Conservation (phyloP, 352 stramenopile species). For the Globisporangium rhizosaccharum region DNA sequence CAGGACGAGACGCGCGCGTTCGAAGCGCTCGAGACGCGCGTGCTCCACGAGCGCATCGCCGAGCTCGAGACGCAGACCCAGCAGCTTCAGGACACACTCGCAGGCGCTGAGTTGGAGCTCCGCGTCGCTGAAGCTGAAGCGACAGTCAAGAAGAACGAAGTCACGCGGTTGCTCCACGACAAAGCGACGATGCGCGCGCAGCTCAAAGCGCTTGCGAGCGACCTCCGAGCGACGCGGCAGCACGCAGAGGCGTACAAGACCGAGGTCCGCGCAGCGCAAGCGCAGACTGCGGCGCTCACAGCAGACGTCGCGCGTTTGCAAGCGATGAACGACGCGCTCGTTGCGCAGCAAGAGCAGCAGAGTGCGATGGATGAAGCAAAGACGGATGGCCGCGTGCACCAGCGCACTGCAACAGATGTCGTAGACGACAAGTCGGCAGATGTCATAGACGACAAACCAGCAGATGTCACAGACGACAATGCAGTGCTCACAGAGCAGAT, state of each 20-base stretch:
- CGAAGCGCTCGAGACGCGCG: conserved; percentile 15
- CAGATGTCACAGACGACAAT: background rate
- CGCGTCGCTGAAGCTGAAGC: conserved; percentile 13
- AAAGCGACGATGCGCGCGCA: conserved; percentile 34
- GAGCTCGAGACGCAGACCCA: conserved; percentile 21
- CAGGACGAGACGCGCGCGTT: conserved; percentile 19
- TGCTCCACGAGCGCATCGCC: conserved; percentile 19
- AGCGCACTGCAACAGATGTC: too few species aligned
- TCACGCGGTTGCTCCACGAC: conserved; percentile 15
- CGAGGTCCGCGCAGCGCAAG: background rate
- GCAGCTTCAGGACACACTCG: conserved; percentile 2
- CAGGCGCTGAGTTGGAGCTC: conserved; percentile 10
- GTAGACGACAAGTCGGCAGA: background rate
- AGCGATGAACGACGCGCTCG: background rate
- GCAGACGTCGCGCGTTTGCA: background rate
- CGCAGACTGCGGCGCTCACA: background rate
- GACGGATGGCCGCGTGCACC: too few species aligned
- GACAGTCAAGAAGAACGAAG: conserved; percentile 29
- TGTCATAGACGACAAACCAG: background rate
- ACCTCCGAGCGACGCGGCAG: background rate
- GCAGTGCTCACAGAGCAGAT: background rate
- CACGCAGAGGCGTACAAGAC: conserved; percentile 7
- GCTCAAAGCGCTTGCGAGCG: conserved; percentile 10
- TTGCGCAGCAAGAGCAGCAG: background rate
- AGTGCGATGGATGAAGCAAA: too few species aligned